Percentiles rank a stretch among this genome's conserved stretches.
These are phyloP conservation scores for Crithidia mellificae DNA, from an alignment of 208 protist species.

Conservation along the genomic window DNA sequence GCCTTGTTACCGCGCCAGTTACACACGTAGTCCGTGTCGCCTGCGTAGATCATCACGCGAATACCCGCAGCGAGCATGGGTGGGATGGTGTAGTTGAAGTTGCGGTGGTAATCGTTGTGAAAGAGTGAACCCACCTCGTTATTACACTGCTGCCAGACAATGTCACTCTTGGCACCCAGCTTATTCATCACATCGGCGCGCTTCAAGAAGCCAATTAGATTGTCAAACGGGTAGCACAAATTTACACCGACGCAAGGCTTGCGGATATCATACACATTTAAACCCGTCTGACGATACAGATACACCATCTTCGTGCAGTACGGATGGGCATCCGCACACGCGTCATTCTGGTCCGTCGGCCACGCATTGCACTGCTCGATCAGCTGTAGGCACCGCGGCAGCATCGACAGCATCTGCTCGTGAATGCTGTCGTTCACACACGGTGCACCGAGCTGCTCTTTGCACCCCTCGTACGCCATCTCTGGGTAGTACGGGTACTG, in stretches of 20 bases:
- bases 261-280: constrained; percentile 88
- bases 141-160: constrained; percentile 73
- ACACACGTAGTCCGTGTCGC: constrained; percentile 92
- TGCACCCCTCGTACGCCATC: constrained; percentile 68
- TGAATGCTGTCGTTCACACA: constrained; percentile 47
- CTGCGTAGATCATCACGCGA: constrained; percentile 90
- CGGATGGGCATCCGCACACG: constrained; percentile 15
- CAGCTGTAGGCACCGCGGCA: constrained; percentile 51
- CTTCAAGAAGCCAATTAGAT: constrained; percentile 58
- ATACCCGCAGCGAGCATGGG: constrained; percentile 59
- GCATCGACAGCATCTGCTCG: constrained; percentile 34
- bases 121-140: constrained; percentile 55
- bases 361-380: constrained; percentile 44
- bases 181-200: constrained; percentile 41
- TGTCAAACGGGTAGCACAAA: constrained; percentile 87
- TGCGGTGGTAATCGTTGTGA: constrained; percentile 64
- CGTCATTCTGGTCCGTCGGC: constrained; percentile 9
- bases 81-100: constrained; percentile 69
- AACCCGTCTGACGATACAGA: constrained; percentile 5
- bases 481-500: constrained; percentile 75
- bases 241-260: constrained; percentile 38
- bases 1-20: constrained; percentile 91
- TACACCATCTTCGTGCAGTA: constrained; percentile 11
- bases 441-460: constrained; percentile 37
- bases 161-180: constrained; percentile 53